Evolutionary conservation across 2,329 filamentous ascomycete genomes (phyloP), one percentile per base, ranked within the genome.

Genomic region (Botryosphaeria dothidea): DNA sequence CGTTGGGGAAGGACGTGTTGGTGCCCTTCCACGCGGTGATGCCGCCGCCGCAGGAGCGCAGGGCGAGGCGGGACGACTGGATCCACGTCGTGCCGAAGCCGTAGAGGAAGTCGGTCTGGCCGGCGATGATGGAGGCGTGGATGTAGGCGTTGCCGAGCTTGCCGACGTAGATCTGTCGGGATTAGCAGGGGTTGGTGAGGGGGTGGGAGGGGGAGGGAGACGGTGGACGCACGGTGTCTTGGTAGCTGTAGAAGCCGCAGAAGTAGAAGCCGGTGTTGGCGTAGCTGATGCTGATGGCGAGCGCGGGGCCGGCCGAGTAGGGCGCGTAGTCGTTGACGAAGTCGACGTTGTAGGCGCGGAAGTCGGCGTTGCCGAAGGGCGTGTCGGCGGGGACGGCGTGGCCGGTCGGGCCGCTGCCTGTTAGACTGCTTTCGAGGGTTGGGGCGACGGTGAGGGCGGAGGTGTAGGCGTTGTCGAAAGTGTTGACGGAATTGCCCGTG

Each of bases 11-110:
- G 0, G 87, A 90, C 0, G 87, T 90, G 74, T 90, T 89, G 0
- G 84, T 83, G 29, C 85, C 87, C 70, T 90, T 90, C 88, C 88
- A 90, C 0, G 88, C 88, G 0, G 86, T 89, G 62, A 91, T 86
- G 11, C 88, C 88, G 17, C 88, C 88, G 3, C 87, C 86, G 68
- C 88, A 91, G 69, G 77, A 79, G 9, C 88, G 84, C 13, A 90
- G 80, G 0, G 80, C 77, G 1, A 91, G 74, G 0, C 79, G 77
- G 1, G 83, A 86, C 3, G 80, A 78, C 64, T 86, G 81, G 45
- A 90, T 80, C 81, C 84, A 90, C 3, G 85, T 81, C 0, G 88
- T 90, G 27, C 88, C 88, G 70, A 90, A 90, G 8, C 87, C 88
- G 71, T 90, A 90, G 21, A 90, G 77, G 76, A 90, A 90, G 69